Evolutionary conservation across 1,284 basidiomycete genomes (phyloP).

Genomic region (Fistulinella staudtii): DNA sequence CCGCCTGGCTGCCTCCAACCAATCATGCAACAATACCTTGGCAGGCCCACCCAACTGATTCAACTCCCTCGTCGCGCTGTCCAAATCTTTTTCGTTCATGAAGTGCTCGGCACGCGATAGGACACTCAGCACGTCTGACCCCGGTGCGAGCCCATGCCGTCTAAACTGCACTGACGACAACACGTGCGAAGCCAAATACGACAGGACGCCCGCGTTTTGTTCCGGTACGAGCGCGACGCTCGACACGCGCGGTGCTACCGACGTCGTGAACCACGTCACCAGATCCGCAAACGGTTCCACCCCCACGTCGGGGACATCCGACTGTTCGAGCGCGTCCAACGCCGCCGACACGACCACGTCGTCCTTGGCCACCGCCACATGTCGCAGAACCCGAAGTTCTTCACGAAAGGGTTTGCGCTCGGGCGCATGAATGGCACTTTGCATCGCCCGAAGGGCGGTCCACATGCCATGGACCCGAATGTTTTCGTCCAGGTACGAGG

Average conservation of each 20-base stretch:
- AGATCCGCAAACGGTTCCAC: slow-evolving; percentile 90
- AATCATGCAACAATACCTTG: slow-evolving; percentile 80
- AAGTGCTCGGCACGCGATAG: slow-evolving; percentile 89
- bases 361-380: slow-evolving; percentile 67
- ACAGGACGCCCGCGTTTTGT: slow-evolving; percentile 81
- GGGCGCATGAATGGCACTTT: slow-evolving; percentile 53
- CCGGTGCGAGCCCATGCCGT: slow-evolving; percentile 70
- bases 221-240: slow-evolving; percentile 90
- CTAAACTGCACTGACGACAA: slow-evolving; percentile 79
- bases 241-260: slow-evolving; percentile 82
- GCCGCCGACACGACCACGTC: slow-evolving; percentile 65
- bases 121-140: slow-evolving; percentile 83
- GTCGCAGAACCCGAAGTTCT: slow-evolving; percentile 80
- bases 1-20: slow-evolving; percentile 87
- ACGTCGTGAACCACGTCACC: slow-evolving; percentile 83
- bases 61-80: slow-evolving; percentile 86
- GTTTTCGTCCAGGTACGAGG: slow-evolving; percentile 85
- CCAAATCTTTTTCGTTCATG: slow-evolving; percentile 90
- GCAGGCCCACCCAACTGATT: slow-evolving; percentile 90
- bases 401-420: slow-evolving; percentile 82
- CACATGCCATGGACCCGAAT: slow-evolving; percentile 81
- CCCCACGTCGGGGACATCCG: slow-evolving; percentile 78
- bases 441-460: slow-evolving; percentile 68
- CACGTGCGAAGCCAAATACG: slow-evolving; percentile 79
- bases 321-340: slow-evolving; percentile 69